Percentiles rank a stretch among this genome's conserved stretches.
Evolutionary conservation across 2,329 filamentous ascomycete genomes (phyloP).

Genomic region (Westerdykella sp.): DNA sequence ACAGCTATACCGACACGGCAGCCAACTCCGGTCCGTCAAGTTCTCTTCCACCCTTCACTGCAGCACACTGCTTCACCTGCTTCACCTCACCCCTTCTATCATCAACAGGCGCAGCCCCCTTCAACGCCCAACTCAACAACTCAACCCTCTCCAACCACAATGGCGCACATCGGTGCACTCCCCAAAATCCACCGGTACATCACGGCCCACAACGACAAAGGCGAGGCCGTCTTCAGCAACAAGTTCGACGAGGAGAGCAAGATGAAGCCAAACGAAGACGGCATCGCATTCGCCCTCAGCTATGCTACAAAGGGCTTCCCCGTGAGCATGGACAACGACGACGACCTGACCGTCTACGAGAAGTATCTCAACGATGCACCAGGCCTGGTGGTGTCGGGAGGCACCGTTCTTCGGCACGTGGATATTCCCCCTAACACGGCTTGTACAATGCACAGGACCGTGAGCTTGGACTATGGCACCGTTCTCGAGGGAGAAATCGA

Average conservation of each 20-base stretch:
- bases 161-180: conserved; percentile 29
- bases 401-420: conserved; percentile 43
- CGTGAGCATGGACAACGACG: conserved; percentile 40
- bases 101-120: no score
- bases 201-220: conserved; percentile 31
- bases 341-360: conserved; percentile 45
- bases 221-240: conserved; percentile 34
- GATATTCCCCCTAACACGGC: conserved; percentile 32
- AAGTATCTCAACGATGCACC: conserved; percentile 42
- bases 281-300: conserved; percentile 44
- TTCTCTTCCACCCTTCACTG: no score
- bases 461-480: conserved; percentile 37
- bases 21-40: no score
- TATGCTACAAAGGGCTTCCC: conserved; percentile 48
- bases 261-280: conserved; percentile 38
- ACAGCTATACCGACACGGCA: no score
- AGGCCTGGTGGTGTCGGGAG: conserved; percentile 45
- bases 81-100: no score
- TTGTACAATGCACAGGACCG: conserved; percentile 39
- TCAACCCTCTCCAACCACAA: conserved; percentile 5
- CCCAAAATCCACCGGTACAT: conserved; percentile 33
- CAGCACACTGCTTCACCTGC: no score
- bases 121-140: no score
- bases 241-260: conserved; percentile 32
- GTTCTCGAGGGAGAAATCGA: conserved; percentile 38